These are phyloP conservation scores for Avena sativa DNA, from an alignment of 176 grass and related monocot species.

Conservation along the genomic window DNA sequence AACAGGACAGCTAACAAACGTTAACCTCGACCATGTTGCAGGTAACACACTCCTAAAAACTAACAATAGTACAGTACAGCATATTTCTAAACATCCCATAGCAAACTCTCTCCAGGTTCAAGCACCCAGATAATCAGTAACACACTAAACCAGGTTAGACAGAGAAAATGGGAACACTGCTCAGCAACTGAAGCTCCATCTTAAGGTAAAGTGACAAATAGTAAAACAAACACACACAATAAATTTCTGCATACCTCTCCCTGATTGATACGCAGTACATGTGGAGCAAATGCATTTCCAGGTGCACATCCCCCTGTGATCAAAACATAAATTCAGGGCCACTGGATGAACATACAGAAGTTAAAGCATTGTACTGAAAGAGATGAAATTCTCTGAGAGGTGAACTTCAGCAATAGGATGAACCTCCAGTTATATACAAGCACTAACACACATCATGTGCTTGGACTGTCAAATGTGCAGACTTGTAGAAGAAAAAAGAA, in stretches of 20 bases:
- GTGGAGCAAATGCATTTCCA: constrained; percentile 53
- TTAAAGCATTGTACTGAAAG: background rate
- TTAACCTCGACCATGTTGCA: background rate
- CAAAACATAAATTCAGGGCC: constrained; percentile 23
- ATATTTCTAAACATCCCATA: background rate
- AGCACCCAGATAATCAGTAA: background rate
- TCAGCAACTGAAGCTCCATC: background rate
- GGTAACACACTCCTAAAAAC: background rate
- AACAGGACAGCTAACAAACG: background rate
- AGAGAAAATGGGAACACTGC: background rate
- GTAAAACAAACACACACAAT: background rate
- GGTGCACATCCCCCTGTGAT: constrained; percentile 39
- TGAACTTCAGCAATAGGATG: background rate
- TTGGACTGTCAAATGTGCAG: background rate
- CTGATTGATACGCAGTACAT: constrained; percentile 34
- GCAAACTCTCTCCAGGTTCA: background rate
- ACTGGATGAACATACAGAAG: background rate
- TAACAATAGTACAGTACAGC: background rate
- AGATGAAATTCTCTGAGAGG: background rate
- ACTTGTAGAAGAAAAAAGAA: background rate
- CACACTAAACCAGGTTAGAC: background rate
- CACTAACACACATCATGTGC: background rate
- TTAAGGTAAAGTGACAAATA: background rate
- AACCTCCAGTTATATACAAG: constrained; percentile 1
- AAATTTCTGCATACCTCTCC: constrained; percentile 46